phyloP scores from a whole-genome alignment of 495 filamentous ascomycete genomes.

The Chaetomium fimeti region DNA sequence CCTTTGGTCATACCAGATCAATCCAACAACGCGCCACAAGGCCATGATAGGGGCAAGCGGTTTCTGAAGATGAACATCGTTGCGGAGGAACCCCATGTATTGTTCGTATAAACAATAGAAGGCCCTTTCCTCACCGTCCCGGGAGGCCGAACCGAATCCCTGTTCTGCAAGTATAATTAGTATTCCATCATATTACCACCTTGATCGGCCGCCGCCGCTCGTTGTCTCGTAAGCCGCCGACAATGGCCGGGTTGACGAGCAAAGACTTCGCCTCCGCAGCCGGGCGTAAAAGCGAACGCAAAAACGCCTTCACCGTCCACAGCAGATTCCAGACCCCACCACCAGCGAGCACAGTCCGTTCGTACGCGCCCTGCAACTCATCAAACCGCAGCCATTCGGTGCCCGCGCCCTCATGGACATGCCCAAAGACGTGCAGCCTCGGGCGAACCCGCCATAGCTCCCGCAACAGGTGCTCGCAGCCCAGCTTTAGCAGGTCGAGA shows the following conservation, averaged over 20 bases:
- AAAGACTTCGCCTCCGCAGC: slow-evolving; percentile 17
- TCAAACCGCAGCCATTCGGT: slow-evolving; percentile 38
- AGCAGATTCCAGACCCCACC: slow-evolving; percentile 30
- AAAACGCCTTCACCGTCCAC: slow-evolving; percentile 2
- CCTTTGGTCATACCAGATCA: slow-evolving; percentile 13
- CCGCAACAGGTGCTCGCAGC: slow-evolving; percentile 66
- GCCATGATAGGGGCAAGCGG: slow-evolving; percentile 7
- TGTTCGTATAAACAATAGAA: slow-evolving; percentile 7
- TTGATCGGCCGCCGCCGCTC: slow-evolving; percentile 16
- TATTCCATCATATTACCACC: slow-evolving; percentile 9
- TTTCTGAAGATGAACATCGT: slow-evolving; percentile 17
- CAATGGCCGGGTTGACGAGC: slow-evolving; percentile 23
- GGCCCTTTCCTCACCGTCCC: not conserved
- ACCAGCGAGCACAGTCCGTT: slow-evolving; percentile 22
- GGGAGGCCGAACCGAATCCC: not conserved
- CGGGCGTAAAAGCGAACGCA: slow-evolving; percentile 1
- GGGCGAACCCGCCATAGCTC: slow-evolving; percentile 68
- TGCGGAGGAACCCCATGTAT: slow-evolving; percentile 14
- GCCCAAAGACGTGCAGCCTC: slow-evolving; percentile 71
- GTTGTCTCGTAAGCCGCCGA: slow-evolving; percentile 22
- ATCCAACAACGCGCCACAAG: not conserved
- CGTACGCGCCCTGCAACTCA: slow-evolving; percentile 28
- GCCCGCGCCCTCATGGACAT: slow-evolving; percentile 60
- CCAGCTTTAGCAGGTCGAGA: slow-evolving; percentile 57
- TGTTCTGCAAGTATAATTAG: not conserved